Evolutionary conservation across 176 grass and related monocot genomes (phyloP).

Genomic region (Oryza glaberrima): DNA sequence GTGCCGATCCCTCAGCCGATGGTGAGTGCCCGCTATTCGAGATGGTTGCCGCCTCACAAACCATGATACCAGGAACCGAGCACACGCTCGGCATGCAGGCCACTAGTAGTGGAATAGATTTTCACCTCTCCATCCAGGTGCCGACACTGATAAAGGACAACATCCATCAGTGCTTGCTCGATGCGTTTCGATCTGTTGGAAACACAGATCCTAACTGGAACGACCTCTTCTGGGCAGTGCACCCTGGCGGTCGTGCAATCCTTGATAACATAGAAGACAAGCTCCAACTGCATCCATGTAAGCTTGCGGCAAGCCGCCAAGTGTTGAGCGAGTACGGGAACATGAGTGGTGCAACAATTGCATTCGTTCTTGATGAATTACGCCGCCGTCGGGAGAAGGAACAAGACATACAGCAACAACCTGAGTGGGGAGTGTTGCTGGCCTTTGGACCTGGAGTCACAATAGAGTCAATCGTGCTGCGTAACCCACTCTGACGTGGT

Average conservation of each 20-base stretch:
- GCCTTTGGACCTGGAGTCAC: slow-evolving; percentile 61
- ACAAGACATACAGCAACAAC: slow-evolving; percentile 4
- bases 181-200: slow-evolving; percentile 28
- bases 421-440: slow-evolving; percentile 60
- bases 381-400: slow-evolving; percentile 25
- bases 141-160: slow-evolving; percentile 41
- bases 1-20: neutral
- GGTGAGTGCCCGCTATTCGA: slow-evolving; percentile 50
- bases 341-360: neutral
- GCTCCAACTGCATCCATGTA: slow-evolving; percentile 44
- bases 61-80: slow-evolving; percentile 40
- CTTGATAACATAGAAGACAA: slow-evolving; percentile 48
- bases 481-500: neutral
- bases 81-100: slow-evolving; percentile 48
- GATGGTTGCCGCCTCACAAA: slow-evolving; percentile 49
- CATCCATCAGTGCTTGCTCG: slow-evolving; percentile 47
- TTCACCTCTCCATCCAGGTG: slow-evolving; percentile 47
- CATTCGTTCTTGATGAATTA: slow-evolving; percentile 63
- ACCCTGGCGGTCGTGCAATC: slow-evolving; percentile 39
- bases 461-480: slow-evolving; percentile 48
- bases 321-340: slow-evolving; percentile 54
- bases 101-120: slow-evolving; percentile 23
- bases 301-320: slow-evolving; percentile 30
- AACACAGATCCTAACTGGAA: slow-evolving; percentile 31
- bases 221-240: slow-evolving; percentile 59